Evolutionary conservation across 164 flowering plant species (phyloP).

Genomic region (Vitis rotundifolia): DNA sequence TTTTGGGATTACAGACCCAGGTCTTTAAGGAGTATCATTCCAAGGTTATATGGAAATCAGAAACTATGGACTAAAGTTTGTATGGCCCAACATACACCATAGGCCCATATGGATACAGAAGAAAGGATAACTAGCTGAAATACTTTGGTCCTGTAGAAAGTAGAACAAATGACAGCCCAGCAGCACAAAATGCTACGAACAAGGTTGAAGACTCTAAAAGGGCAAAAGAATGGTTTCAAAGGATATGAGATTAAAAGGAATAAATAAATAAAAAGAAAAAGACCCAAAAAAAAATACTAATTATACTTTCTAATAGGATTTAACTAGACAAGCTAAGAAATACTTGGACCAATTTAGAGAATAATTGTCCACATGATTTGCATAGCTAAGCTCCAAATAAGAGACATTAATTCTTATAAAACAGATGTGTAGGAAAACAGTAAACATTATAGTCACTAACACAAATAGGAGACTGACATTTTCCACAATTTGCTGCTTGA

Average conservation of each 20-base stretch:
- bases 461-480: constrained; percentile 53
- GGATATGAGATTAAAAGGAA: no score
- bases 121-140: no score
- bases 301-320: neutral
- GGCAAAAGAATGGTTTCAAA: no score
- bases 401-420: neutral
- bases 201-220: no score
- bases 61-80: no score
- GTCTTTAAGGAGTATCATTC: neutral
- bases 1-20: neutral
- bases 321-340: no score
- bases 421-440: neutral
- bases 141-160: no score
- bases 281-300: neutral
- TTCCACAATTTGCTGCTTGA: constrained; percentile 89
- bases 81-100: no score
- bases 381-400: neutral
- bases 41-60: neutral
- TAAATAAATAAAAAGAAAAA: neutral
- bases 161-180: no score
- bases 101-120: no score
- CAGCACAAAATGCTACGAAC: no score
- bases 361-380: neutral
- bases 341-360: neutral
- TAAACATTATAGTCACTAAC: neutral